These are phyloP conservation scores for Primulina eburnea DNA, from an alignment of 257 asterid genomes.

Conservation along the genomic window DNA sequence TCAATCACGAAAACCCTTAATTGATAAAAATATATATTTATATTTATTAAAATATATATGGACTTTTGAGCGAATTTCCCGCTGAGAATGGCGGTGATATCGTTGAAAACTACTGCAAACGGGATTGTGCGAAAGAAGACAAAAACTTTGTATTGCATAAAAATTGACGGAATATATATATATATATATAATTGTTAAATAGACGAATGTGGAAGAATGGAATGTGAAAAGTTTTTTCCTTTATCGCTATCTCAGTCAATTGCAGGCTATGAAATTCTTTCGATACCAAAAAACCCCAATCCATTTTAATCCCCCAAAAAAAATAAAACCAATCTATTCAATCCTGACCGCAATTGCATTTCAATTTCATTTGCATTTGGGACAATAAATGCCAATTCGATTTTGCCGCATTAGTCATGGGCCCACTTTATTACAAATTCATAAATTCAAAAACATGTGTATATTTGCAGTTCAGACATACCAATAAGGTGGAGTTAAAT, in stretches of 20 bases:
- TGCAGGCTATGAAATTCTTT: slow-evolving; percentile 16
- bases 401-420: background rate
- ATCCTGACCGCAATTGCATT: background rate
- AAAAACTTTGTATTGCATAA: slow-evolving; percentile 43
- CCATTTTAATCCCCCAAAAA: too few species aligned
- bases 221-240: background rate
- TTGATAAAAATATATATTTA: background rate
- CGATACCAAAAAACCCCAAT: background rate
- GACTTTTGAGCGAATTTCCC: slow-evolving; percentile 40
- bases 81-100: slow-evolving; percentile 72
- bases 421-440: background rate
- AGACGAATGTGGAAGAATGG: background rate
- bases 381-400: slow-evolving; percentile 11
- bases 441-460: too few species aligned
- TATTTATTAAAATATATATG: background rate
- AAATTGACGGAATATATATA: slow-evolving; percentile 14
- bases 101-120: slow-evolving; percentile 30
- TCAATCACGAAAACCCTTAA: slow-evolving; percentile 10
- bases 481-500: too few species aligned
- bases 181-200: background rate
- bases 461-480: too few species aligned
- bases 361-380: slow-evolving; percentile 21
- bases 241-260: slow-evolving; percentile 14
- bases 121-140: slow-evolving; percentile 32
- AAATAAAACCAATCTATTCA: too few species aligned